Evolutionary conservation across 169 alveolate species (phyloP).

Genomic region (Plasmodium coatneyi): DNA sequence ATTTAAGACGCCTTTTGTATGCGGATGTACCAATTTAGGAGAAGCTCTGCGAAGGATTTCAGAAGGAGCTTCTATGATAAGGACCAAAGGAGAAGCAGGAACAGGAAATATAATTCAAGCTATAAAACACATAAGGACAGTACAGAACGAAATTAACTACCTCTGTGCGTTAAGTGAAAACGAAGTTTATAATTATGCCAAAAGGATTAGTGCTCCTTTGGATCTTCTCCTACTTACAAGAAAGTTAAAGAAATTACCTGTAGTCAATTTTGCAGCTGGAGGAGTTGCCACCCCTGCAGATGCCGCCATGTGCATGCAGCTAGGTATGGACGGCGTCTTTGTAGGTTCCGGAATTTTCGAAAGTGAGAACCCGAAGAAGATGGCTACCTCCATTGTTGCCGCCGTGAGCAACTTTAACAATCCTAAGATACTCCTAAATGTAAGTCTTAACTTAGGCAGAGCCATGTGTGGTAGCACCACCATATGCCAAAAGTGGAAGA

Average conservation of each 20-base stretch:
- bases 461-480: slow-evolving; percentile 60
- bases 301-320: slow-evolving; percentile 82
- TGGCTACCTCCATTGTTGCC: slow-evolving; percentile 83
- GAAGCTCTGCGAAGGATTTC: slow-evolving; percentile 86
- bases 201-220: slow-evolving; percentile 79
- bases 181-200: slow-evolving; percentile 79
- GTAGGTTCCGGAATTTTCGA: slow-evolving; percentile 88
- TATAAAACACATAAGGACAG: slow-evolving; percentile 83
- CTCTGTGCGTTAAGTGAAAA: slow-evolving; percentile 72
- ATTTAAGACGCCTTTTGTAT: slow-evolving; percentile 86
- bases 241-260: slow-evolving; percentile 81
- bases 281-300: slow-evolving; percentile 88
- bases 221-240: slow-evolving; percentile 75
- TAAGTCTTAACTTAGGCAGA: slow-evolving; percentile 44
- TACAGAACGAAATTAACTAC: slow-evolving; percentile 75
- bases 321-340: slow-evolving; percentile 88
- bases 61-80: slow-evolving; percentile 88
- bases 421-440: slow-evolving; percentile 57
- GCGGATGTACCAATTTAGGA: slow-evolving; percentile 87
- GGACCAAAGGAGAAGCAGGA: slow-evolving; percentile 87
- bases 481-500: slow-evolving; percentile 55
- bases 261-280: slow-evolving; percentile 88
- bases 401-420: slow-evolving; percentile 72
- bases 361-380: slow-evolving; percentile 81
- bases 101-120: slow-evolving; percentile 86